These are phyloP conservation scores for Boletus barrowsii DNA, from an alignment of 768 basidiomycete species.

Conservation along the genomic window DNA sequence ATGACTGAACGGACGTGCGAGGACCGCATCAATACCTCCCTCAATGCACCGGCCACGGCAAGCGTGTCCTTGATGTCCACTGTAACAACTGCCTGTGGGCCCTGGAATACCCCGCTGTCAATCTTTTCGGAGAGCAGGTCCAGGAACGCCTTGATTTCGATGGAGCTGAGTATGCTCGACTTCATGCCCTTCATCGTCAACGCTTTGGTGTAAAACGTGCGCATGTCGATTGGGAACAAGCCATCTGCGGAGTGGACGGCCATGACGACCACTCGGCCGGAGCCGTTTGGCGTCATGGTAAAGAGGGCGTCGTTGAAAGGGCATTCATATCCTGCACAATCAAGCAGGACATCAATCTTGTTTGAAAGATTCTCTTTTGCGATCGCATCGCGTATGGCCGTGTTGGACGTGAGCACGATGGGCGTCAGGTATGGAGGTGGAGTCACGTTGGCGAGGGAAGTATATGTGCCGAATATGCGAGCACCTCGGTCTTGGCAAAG, in stretches of 20 bases:
- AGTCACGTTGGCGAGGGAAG: slow-evolving; percentile 23
- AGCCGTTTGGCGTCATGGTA: slow-evolving; percentile 32
- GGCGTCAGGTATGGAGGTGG: slow-evolving; percentile 31
- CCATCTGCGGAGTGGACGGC: slow-evolving; percentile 34
- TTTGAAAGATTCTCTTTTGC: slow-evolving; percentile 24
- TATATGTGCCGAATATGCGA: slow-evolving; percentile 34
- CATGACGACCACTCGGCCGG: slow-evolving; percentile 35
- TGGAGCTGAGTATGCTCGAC: slow-evolving; percentile 23
- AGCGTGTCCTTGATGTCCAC: slow-evolving; percentile 21
- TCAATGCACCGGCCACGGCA: slow-evolving; percentile 20
- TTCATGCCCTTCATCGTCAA: slow-evolving; percentile 32
- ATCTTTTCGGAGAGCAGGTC: slow-evolving; percentile 31
- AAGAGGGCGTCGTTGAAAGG: slow-evolving; percentile 34
- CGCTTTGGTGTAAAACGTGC: slow-evolving; percentile 30
- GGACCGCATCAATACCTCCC: slow-evolving; percentile 26
- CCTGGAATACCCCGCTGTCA: slow-evolving; percentile 26
- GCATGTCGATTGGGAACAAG: slow-evolving; percentile 30
- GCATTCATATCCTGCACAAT: slow-evolving; percentile 32
- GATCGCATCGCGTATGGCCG: slow-evolving; percentile 31
- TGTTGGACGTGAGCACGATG: slow-evolving; percentile 30
- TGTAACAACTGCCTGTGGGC: slow-evolving; percentile 23
- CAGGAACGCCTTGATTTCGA: slow-evolving; percentile 27
- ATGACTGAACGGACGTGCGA: slow-evolving; percentile 30
- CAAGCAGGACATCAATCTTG: slow-evolving; percentile 33
- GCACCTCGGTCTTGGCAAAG: slow-evolving; percentile 32